phyloP scores from a whole-genome alignment of 2,329 filamentous ascomycete species.

The Penicillium sp. region DNA sequence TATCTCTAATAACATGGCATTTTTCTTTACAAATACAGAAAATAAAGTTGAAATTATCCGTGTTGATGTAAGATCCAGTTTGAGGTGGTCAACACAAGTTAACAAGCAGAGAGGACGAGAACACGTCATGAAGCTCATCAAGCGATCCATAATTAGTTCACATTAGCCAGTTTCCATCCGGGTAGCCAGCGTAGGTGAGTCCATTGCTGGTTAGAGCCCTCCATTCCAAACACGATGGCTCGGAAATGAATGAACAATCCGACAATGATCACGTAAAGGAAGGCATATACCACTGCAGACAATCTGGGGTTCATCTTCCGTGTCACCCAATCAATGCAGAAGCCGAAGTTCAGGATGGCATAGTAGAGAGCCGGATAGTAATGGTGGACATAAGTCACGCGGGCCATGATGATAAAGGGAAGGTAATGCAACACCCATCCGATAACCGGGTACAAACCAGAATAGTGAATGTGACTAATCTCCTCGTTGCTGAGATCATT shows the following conservation, averaged over 20 bases:
- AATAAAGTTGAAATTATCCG: background rate
- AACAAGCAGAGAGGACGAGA: background rate
- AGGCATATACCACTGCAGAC: slow-evolving; percentile 68
- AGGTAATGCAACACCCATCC: slow-evolving; percentile 97
- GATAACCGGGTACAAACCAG: slow-evolving; percentile 83
- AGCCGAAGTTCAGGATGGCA: slow-evolving; percentile 84
- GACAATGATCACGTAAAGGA: slow-evolving; percentile 72
- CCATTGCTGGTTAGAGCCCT: slow-evolving; percentile 79
- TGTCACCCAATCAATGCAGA: slow-evolving; percentile 81
- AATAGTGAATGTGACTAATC: slow-evolving; percentile 92
- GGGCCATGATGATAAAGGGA: slow-evolving; percentile 94
- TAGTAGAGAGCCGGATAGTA: slow-evolving; percentile 99
- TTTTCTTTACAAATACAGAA: slow-evolving; percentile 1
- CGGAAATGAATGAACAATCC: slow-evolving; percentile 88
- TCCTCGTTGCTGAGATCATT: slow-evolving; percentile 75
- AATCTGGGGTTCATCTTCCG: slow-evolving; percentile 63
- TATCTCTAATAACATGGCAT: background rate
- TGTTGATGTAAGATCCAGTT: background rate
- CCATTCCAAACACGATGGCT: slow-evolving; percentile 95
- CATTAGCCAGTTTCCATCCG: slow-evolving; percentile 79
- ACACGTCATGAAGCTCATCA: background rate
- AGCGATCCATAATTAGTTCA: slow-evolving; percentile 52
- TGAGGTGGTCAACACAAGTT: background rate
- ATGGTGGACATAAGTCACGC: slow-evolving; percentile 98
- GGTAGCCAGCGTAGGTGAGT: slow-evolving; percentile 91